Conservation (phyloP, 1,284 basidiomycete genomes). For the Trametes sp. region DNA sequence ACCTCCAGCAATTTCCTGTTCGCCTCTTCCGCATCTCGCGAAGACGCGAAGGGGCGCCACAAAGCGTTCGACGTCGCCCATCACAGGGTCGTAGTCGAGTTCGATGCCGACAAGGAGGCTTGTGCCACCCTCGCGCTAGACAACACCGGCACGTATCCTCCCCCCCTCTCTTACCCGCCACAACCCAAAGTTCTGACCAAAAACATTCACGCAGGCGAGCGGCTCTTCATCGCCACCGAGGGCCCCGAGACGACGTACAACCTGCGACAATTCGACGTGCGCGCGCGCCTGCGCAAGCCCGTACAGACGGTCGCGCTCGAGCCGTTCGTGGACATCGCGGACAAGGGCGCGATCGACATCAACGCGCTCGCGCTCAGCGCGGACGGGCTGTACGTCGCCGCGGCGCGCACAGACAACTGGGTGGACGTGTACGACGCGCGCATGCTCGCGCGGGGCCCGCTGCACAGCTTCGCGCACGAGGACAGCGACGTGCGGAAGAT, state of each 20-base stretch:
- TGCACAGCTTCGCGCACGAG: constrained; percentile 58
- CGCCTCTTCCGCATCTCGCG: constrained; percentile 63
- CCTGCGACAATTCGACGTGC: constrained; percentile 64
- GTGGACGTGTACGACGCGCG: constrained; percentile 70
- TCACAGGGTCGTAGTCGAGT: constrained; percentile 40
- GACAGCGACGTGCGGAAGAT: constrained; percentile 34
- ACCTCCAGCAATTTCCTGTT: constrained; percentile 53
- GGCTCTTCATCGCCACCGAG: constrained; percentile 51
- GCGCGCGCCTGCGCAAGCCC: constrained; percentile 38
- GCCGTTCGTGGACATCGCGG: constrained; percentile 39
- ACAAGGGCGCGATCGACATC: constrained; percentile 50
- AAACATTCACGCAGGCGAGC: too few relatives aligned
- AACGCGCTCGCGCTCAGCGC: constrained; percentile 61
- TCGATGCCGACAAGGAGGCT: constrained; percentile 44
- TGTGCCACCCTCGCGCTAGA: constrained; percentile 51
- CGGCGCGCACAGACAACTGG: constrained; percentile 65
- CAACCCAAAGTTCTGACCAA: too few relatives aligned
- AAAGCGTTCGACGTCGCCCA: constrained; percentile 54
- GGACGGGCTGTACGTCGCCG: constrained; percentile 65
- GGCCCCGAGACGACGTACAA: constrained; percentile 44
- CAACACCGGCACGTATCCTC: constrained; percentile 13
- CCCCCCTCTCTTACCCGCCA: background rate
- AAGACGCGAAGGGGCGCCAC: constrained; percentile 52
- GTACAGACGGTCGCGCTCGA: constrained; percentile 40
- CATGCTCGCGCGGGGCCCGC: constrained; percentile 51